These are phyloP conservation scores for Dioscorea alata DNA, from an alignment of 106 monocot genomes.

Conservation along the genomic window DNA sequence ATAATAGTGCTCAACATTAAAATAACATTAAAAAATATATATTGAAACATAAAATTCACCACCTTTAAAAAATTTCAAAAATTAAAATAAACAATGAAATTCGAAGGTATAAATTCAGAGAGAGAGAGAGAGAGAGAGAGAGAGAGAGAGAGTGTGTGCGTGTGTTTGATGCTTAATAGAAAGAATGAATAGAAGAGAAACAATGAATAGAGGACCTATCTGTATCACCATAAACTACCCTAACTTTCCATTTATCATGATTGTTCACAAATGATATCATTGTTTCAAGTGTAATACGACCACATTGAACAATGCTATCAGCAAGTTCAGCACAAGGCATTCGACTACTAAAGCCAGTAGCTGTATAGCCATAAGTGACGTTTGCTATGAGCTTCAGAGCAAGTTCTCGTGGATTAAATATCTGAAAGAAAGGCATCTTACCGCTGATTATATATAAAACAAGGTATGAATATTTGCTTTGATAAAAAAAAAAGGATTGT, in stretches of 20 bases:
- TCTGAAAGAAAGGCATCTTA: conserved; percentile 34
- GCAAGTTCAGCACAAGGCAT: conserved; percentile 99
- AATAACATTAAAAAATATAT: too few relatives aligned
- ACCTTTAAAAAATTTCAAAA: too few relatives aligned
- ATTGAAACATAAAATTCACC: too few relatives aligned
- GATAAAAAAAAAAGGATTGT: neutral
- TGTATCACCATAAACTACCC: conserved; percentile 95
- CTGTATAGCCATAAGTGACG: conserved; percentile 97
- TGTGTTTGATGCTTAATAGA: too few relatives aligned
- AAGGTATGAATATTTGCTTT: neutral
- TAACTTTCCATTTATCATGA: conserved; percentile 74
- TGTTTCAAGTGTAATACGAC: conserved; percentile 87
- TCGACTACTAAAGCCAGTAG: conserved; percentile 96
- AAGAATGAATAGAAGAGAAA: too few relatives aligned
- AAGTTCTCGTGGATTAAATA: conserved; percentile 89
- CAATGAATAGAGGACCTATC: conserved; percentile 56
- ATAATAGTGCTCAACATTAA: too few relatives aligned
- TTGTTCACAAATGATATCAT: conserved; percentile 76
- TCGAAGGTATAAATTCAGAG: too few relatives aligned
- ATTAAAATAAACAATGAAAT: too few relatives aligned
- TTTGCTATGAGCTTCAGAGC: conserved; percentile 97
- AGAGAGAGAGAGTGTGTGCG: too few relatives aligned
- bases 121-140: too few relatives aligned
- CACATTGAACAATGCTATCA: conserved; percentile 98
- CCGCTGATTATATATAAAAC: neutral